A percentile compares a stretch with the other conserved stretches of the same genome.
Evolutionary conservation across 257 asterid genomes (phyloP).

Genomic region (Capsicum baccatum): DNA sequence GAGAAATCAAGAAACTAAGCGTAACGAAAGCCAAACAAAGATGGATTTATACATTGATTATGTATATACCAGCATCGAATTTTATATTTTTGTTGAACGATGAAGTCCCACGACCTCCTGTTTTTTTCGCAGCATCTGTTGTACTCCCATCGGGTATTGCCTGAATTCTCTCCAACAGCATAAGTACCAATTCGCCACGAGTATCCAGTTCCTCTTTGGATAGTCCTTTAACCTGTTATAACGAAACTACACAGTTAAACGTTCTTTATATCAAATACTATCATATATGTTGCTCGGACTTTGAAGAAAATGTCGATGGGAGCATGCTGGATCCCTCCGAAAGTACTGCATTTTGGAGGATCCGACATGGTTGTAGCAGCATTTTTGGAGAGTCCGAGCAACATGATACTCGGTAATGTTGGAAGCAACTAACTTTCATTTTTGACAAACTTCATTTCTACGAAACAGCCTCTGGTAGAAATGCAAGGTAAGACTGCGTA

Average conservation of each 20-base stretch:
- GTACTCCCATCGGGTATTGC: slow-evolving; percentile 70
- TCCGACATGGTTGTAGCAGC: background rate
- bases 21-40: background rate
- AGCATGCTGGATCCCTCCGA: background rate
- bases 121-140: slow-evolving; percentile 35
- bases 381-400: background rate
- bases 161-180: slow-evolving; percentile 69
- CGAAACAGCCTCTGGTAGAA: background rate
- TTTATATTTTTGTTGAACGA: slow-evolving; percentile 61
- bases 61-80: slow-evolving; percentile 63
- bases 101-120: slow-evolving; percentile 61
- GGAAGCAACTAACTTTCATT: background rate
- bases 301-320: background rate
- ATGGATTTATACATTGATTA: background rate
- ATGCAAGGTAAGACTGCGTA: too few relatives aligned
- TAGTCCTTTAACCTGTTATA: slow-evolving; percentile 73
- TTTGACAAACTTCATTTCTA: background rate
- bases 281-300: background rate
- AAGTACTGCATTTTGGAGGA: background rate
- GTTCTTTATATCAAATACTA: background rate
- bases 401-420: background rate
- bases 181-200: slow-evolving; percentile 72
- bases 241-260: background rate
- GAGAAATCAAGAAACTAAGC: background rate
- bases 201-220: slow-evolving; percentile 66